Evolutionary conservation across 768 basidiomycete genomes (phyloP), one percentile per base, ranked within the genome.

Genomic region (Nidularia pulvinata): DNA sequence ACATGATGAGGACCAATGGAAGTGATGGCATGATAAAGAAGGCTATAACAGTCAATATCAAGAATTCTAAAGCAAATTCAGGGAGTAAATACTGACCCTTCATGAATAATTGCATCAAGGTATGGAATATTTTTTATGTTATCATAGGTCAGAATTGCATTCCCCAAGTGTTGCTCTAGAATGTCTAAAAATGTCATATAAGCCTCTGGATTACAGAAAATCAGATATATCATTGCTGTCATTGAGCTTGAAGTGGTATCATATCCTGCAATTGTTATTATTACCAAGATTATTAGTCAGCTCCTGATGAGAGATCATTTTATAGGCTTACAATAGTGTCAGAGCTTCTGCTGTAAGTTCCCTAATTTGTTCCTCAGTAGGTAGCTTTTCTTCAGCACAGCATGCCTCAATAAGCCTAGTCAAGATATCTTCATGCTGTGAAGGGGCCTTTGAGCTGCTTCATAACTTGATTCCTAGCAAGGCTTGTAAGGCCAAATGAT

Each of bases 1-100:
- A 62, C 46, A 22, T 73, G 60, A 19, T 67, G 71, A 1, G 73
- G 59, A 3, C 72, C 74, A 33, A 74, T 69, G 3, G 71, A 70
- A 16, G 66, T 68, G 22, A 70, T 71, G 7, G 69, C 69, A 54
- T 69, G 66, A 32, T 68, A 56, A 0, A 71, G 62, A 25, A 75
- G 61, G 62, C 45, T 46, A 19, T 9, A 25, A 13, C 22, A 19
- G 9, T 13, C 22, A 25, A 13, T 39, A 16, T 46, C 13, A 46
- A 25, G 10, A 9, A 9, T 9, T 13, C 22, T 10, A 46, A 25
- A 10, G 10, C 11, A 25, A 9, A 14, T 46, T 19, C 13, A 39
- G 16, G 11, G 9, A 9, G 45, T 11, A 14, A 13, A 25, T 10
- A 46, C 13, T 9, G 10, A 46, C 45, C 65, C 67, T 55, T 68